Percentiles rank a stretch among this genome's conserved stretches.
Evolutionary conservation across 306 rosid genomes (phyloP).

Genomic region (Cucurbita argyrosperma): DNA sequence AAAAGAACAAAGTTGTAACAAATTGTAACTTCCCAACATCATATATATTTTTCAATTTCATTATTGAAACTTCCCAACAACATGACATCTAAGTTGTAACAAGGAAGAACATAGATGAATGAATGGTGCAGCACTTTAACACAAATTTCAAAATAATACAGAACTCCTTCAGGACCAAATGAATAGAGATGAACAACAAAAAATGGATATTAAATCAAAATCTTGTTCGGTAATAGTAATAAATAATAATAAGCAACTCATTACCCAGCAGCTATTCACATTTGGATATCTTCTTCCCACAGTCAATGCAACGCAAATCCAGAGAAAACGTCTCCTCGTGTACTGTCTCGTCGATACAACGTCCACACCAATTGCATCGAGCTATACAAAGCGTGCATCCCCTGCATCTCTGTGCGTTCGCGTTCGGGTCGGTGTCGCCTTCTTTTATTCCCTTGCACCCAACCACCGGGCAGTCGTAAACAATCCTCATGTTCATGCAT

Average conservation of each 20-base stretch:
- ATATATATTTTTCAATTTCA: background rate
- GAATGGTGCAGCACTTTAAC: background rate
- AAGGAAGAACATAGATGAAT: background rate
- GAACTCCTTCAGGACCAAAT: background rate
- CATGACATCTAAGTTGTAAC: background rate
- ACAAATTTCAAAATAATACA: background rate
- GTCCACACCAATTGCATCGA: constrained; percentile 37
- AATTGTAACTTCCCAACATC: no score
- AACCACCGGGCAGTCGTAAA: constrained; percentile 51
- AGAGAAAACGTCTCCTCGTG: constrained; percentile 39
- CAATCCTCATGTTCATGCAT: constrained; percentile 29
- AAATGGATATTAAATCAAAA: no score
- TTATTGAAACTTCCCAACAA: background rate
- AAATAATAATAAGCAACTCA: background rate
- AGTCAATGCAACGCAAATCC: constrained; percentile 30
- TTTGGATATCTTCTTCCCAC: constrained; percentile 21
- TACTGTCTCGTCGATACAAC: constrained; percentile 31
- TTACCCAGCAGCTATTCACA: constrained; percentile 12
- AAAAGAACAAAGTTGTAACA: no score
- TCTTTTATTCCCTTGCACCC: constrained; percentile 26
- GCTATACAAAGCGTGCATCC: constrained; percentile 36
- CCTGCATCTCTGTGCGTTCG: constrained; percentile 28
- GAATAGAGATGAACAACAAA: background rate
- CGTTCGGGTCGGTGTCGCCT: background rate
- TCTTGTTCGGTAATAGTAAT: no score